Base-by-base conservation (phyloP, 2,329 filamentous ascomycete genomes). In the Fusarium metavorans region DNA sequence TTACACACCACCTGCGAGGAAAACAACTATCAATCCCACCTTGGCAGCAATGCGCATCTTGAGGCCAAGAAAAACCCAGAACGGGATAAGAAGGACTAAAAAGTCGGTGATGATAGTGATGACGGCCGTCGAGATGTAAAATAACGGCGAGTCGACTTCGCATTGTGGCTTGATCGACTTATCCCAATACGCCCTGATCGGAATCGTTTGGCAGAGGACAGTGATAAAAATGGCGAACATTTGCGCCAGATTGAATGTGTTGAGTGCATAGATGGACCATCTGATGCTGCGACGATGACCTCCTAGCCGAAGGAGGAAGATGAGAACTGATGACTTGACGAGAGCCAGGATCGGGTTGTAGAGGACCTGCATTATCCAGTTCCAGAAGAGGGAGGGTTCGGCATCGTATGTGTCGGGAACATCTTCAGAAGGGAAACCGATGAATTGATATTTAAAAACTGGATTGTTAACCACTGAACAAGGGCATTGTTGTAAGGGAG, bases 301-400 rank as follows among this genome's bases (percentile, higher is more conserved):
- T 77, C 39, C 82, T 76, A 58, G 82, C 1, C 84, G 84, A 20
- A 85, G 79, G n/a, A 87, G 80, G 67, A 87, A 86, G n/a, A 87
- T 70, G 5, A 87, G 80, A 20, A 86, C 79, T 0, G 85, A 87
- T 2, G 82, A 81, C 74, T 87, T 87, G 66, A 86, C 82, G 11
- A 87, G 79, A 5, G 84, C 84, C 3, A 87, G 74, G 52, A 87
- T 84, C 0, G 85, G 85, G 61, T 86, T 87, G 78, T 87, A 87
- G 3, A 85, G 68, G 3, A 77, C 75, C 39, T 77, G 75, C 65
- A 77, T 69, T 16, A 76, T 71, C 75, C 71, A 77, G 25, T 77
- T 77, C 57, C 75, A 77, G 9, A 74, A 77, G 2, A 77, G 57
- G 4, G 69, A 66, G 2, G 75, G 74, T 25, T 77, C 63, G 6